Evolutionary conservation across 1,284 basidiomycete species (phyloP).

Genomic region (Puccinia horiana): DNA sequence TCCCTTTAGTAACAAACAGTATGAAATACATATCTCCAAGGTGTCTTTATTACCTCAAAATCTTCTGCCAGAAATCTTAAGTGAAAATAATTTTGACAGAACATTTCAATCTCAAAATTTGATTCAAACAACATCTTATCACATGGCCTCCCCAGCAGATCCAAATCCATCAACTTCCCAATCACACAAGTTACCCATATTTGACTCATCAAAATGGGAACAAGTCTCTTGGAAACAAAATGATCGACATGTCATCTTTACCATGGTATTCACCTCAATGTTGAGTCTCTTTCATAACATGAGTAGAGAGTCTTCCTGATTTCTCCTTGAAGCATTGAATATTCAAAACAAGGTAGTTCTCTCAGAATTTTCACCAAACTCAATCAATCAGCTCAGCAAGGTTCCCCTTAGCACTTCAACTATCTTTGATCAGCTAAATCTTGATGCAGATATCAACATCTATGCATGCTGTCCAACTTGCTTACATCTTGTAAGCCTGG

Average conservation of each 20-base stretch:
- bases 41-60: neutral
- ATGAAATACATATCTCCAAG: neutral
- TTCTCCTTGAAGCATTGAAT: conserved; percentile 21
- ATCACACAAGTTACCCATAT: neutral
- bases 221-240: conserved; percentile 14
- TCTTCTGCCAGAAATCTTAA: neutral
- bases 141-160: neutral
- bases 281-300: conserved; percentile 8
- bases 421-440: conserved; percentile 5
- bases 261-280: conserved; percentile 10
- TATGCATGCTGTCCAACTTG: conserved; percentile 18
- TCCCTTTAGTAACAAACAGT: neutral
- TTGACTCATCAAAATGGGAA: neutral
- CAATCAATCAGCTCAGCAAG: neutral
- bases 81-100: neutral
- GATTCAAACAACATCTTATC: neutral
- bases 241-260: conserved; percentile 2
- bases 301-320: conserved; percentile 4
- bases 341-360: neutral
- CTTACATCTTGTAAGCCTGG: neutral
- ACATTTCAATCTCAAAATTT: neutral
- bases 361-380: conserved; percentile 1
- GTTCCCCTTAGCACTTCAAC: conserved; percentile 7
- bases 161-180: neutral
- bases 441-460: neutral